Evolutionary conservation across 2,329 filamentous ascomycete genomes (phyloP).

Genomic region (Fusarium falciforme): DNA sequence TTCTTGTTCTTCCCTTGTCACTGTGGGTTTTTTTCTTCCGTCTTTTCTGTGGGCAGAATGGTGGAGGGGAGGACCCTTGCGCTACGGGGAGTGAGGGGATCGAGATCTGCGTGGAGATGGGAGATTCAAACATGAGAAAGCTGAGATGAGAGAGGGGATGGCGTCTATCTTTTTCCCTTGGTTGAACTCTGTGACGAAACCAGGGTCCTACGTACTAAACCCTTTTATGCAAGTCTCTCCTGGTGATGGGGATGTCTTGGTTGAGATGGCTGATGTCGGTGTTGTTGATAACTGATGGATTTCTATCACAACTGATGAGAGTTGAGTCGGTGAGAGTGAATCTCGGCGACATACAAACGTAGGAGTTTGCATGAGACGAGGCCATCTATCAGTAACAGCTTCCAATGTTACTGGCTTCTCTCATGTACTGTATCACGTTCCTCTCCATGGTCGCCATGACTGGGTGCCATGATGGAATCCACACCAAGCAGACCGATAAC

Average conservation of each 20-base stretch:
- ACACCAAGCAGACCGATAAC: neutral
- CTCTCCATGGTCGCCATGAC: neutral
- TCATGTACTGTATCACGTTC: neutral
- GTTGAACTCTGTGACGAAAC: neutral
- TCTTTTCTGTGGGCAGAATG: neutral
- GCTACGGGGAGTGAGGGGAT: slow-evolving; percentile 19
- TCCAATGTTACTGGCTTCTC: neutral
- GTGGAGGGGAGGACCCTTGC: slow-evolving; percentile 10
- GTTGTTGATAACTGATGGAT: neutral
- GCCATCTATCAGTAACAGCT: neutral
- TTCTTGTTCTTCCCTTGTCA: slow-evolving; percentile 20
- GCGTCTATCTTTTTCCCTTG: neutral
- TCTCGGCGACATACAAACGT: neutral
- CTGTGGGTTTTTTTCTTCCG: neutral
- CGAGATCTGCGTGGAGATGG: slow-evolving; percentile 34
- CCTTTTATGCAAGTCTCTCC: neutral
- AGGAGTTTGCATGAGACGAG: neutral
- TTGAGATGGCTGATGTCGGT: neutral
- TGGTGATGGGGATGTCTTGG: neutral
- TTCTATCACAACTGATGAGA: neutral
- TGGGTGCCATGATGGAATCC: slow-evolving; percentile 9
- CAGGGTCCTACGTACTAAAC: neutral
- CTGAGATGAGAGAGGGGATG: slow-evolving; percentile 13
- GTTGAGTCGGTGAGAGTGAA: slow-evolving; percentile 1
- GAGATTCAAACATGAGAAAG: slow-evolving; percentile 18